Percentiles rank a stretch among this genome's conserved stretches.
phyloP scores from a whole-genome alignment of 2,329 filamentous ascomycete species.

The Diplocarpon rosae region DNA sequence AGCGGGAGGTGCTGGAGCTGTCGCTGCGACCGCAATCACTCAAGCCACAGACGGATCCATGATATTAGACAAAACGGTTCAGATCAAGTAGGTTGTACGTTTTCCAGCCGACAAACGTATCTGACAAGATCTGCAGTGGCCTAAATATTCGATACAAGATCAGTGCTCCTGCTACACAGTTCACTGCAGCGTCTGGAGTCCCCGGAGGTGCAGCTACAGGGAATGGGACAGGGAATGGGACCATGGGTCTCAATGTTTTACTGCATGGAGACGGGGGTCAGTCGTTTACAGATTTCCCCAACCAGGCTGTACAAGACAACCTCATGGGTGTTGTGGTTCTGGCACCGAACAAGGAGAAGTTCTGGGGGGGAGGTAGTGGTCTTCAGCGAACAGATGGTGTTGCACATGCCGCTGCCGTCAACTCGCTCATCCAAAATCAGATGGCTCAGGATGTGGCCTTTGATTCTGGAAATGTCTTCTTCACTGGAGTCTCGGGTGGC shows the following conservation, averaged over 20 bases:
- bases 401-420: constrained; percentile 43
- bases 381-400: constrained; percentile 43
- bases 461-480: constrained; percentile 40
- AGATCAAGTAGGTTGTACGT: constrained; percentile 36
- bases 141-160: constrained; percentile 45
- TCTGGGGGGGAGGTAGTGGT: constrained; percentile 46
- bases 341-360: constrained; percentile 42
- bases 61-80: constrained; percentile 43
- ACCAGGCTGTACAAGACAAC: constrained; percentile 67
- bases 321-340: constrained; percentile 66
- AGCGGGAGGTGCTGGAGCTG: constrained; percentile 1
- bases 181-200: constrained; percentile 39
- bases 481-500: constrained; percentile 47
- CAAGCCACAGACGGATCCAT: constrained; percentile 41
- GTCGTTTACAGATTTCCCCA: constrained; percentile 64
- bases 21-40: constrained; percentile 8
- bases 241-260: constrained; percentile 43
- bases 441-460: constrained; percentile 44
- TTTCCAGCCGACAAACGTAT: neutral
- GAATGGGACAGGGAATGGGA: constrained; percentile 28
- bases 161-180: constrained; percentile 41
- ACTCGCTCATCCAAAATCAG: constrained; percentile 37
- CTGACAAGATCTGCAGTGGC: constrained; percentile 29
- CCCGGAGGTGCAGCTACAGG: constrained; percentile 31
- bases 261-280: constrained; percentile 50